Conservation (phyloP, 2,329 filamentous ascomycete genomes). For the Microdochium nivale region DNA sequence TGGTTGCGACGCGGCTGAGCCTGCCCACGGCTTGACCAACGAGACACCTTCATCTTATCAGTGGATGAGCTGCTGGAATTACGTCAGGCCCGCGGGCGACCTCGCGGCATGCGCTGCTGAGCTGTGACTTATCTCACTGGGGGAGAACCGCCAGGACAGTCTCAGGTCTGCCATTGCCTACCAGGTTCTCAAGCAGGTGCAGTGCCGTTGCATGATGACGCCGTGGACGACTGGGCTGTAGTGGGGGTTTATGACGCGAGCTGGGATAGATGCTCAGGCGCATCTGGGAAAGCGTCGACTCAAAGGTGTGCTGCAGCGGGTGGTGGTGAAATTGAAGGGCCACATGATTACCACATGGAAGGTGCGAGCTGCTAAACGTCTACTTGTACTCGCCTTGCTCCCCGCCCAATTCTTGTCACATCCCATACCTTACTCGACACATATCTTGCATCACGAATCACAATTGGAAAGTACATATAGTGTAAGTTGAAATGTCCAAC, state of each 20-base stretch:
- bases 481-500: too few species aligned
- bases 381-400: too few species aligned
- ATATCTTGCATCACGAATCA: too few species aligned
- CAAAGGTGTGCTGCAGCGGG: too few species aligned
- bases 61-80: constrained; percentile 15
- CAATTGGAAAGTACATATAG: too few species aligned
- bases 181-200: not conserved
- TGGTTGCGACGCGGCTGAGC: not conserved
- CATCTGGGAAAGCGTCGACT: not conserved
- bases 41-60: constrained; percentile 15
- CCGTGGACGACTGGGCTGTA: not conserved
- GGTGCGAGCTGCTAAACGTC: too few species aligned
- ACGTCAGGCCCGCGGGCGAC: constrained; percentile 12
- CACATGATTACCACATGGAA: too few species aligned
- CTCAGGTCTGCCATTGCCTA: not conserved
- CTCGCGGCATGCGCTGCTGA: not conserved
- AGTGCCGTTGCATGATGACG: not conserved
- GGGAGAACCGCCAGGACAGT: not conserved
- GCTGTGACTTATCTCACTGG: not conserved
- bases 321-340: too few species aligned
- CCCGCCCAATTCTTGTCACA: too few species aligned
- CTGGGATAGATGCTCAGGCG: not conserved
- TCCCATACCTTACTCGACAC: too few species aligned
- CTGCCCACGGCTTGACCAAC: constrained; percentile 6
- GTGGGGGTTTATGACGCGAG: not conserved